Evolutionary conservation across 345 rosid species (phyloP).

Genomic region (Punica granatum): DNA sequence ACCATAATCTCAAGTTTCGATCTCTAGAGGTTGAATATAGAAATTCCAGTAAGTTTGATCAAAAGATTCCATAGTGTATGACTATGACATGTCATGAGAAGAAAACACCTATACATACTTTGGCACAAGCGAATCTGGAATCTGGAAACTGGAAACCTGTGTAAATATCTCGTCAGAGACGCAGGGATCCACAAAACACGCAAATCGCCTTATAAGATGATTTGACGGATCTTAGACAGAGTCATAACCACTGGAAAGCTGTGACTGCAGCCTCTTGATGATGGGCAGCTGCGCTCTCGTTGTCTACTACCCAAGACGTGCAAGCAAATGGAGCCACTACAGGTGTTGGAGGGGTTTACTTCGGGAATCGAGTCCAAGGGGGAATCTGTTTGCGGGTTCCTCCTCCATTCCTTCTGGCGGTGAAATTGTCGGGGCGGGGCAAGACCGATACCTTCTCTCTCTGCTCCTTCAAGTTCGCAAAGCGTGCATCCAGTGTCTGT

Average conservation of each 20-base stretch:
- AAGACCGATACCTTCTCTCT: slow-evolving; percentile 33
- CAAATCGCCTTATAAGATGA: not conserved
- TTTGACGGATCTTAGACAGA: not conserved
- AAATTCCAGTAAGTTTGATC: not conserved
- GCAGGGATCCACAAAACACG: not conserved
- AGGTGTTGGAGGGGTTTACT: not conserved
- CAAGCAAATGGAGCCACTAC: not conserved
- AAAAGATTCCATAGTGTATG: not conserved
- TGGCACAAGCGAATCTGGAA: not conserved
- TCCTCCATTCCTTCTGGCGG: slow-evolving; percentile 11
- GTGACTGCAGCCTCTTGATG: not conserved
- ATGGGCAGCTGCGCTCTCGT: not conserved
- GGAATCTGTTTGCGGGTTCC: slow-evolving; percentile 21
- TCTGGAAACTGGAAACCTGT: not conserved
- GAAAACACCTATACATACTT: not conserved
- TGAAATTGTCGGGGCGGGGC: slow-evolving; percentile 20
- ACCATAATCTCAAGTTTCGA: not conserved
- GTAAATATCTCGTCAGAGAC: not conserved
- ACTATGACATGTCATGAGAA: not conserved
- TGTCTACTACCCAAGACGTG: not conserved
- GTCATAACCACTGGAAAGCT: not conserved
- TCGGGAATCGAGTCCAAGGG: slow-evolving; percentile 45
- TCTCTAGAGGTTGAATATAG: not conserved
- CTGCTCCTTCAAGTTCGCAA: slow-evolving; percentile 82
- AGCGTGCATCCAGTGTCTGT: slow-evolving; percentile 69